A percentile compares a stretch with the other conserved stretches of the same genome.
These are phyloP conservation scores for Caloboletus inedulis DNA, from an alignment of 1,284 basidiomycete species.

Conservation along the genomic window DNA sequence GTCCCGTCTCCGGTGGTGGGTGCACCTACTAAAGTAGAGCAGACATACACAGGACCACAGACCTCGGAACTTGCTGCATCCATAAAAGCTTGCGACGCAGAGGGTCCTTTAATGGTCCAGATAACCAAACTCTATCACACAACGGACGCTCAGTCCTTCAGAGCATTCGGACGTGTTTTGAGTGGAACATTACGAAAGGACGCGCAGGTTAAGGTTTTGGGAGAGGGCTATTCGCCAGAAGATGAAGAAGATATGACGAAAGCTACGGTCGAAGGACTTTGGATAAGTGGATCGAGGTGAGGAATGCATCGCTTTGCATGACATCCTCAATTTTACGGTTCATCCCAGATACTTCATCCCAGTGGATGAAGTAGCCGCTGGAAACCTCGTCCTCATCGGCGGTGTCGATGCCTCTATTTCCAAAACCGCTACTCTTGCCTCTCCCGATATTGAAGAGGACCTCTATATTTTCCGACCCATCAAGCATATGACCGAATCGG, in stretches of 20 bases:
- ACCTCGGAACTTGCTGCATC: constrained; percentile 72
- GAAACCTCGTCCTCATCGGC: constrained; percentile 89
- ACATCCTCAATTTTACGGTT: constrained; percentile 12
- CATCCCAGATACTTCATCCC: constrained; percentile 82
- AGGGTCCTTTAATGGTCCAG: constrained; percentile 90
- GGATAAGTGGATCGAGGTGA: constrained; percentile 87
- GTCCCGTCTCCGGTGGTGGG: constrained; percentile 82
- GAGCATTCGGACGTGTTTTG: constrained; percentile 92
- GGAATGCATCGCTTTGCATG: constrained; percentile 11
- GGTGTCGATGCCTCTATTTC: constrained; percentile 94
- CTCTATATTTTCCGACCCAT: constrained; percentile 94
- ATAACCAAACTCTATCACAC: constrained; percentile 95
- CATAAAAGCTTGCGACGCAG: constrained; percentile 82
- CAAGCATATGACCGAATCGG: constrained; percentile 94
- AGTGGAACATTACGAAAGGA: constrained; percentile 88
- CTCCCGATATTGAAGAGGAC: constrained; percentile 73
- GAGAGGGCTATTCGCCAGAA: constrained; percentile 94
- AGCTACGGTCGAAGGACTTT: constrained; percentile 82
- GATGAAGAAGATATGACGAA: constrained; percentile 98
- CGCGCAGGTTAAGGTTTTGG: constrained; percentile 89
- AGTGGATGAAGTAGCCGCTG: constrained; percentile 84
- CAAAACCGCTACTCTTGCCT: constrained; percentile 90
- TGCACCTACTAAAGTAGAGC: constrained; percentile 73
- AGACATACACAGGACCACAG: constrained; percentile 84
- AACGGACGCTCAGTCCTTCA: constrained; percentile 92